Base-by-base conservation (phyloP, 805 yeast species). In the Wickerhamiella siamensis region DNA sequence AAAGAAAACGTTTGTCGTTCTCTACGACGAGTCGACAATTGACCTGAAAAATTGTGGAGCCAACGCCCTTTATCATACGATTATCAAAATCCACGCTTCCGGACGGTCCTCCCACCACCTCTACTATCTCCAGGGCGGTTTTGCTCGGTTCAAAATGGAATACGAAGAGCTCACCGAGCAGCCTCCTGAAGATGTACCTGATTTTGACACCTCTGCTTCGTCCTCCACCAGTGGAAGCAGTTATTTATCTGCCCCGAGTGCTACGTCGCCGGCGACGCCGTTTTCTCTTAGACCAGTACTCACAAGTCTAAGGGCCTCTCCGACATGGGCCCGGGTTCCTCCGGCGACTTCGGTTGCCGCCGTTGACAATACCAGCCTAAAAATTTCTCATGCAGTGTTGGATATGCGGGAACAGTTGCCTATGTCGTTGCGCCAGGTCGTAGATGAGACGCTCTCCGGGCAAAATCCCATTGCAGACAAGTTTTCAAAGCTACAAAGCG, bases 401-500 rank as follows among this genome's bases (percentile, higher is more conserved):
- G 37, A 45, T 14, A 37, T 47, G 32, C 42, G 47, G 5, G 40
- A 37, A 17, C 6, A 12, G 6, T 58, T 78, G 40, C 84, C 86
- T 1, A 34, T 40, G 2, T 80, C 87, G 87, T 61, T 78, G 21
- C 51, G 52, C 24, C 43, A 54, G 20, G 59, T 66, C 2, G 52
- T 67, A 19, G 58, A 58, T 3, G 49, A 56, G 12, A 63, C 51
- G 5, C 43, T 61, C 44, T 39, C 49, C 4, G 71, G 71, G 3
- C 64, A 71, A 3, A 51, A 63, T 27, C 45, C 53, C 2, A 55
- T 66, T 6, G 64, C 75, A 1, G 69, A 72, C 21, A 66, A 75
- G 47, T 87, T 84, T 57, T 71, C 72, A 48, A 61, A 61, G 37
- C 63, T 87, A 36, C 95, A 88, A 60, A 60, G 71, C 36, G 67